Percentiles rank a stretch among this genome's conserved stretches.
Evolutionary conservation across 106 monocot species (phyloP).

Genomic region (Dioscorea dumetorum): DNA sequence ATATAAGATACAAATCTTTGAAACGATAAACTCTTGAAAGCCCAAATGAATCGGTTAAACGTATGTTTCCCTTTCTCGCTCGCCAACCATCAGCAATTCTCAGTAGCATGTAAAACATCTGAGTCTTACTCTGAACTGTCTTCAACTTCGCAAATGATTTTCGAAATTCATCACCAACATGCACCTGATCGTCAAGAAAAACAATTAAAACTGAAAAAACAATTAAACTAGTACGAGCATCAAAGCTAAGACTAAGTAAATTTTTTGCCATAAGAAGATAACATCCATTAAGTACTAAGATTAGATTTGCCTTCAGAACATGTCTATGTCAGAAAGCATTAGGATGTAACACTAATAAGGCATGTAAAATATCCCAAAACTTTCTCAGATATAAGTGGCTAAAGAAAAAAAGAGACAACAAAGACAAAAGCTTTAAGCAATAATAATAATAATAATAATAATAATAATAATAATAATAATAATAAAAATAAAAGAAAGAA

Average conservation of each 20-base stretch:
- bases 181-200: constrained; percentile 22
- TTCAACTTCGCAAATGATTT: constrained; percentile 36
- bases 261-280: background rate
- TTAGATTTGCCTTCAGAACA: background rate
- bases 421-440: background rate
- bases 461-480: background rate
- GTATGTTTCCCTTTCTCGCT: constrained; percentile 2
- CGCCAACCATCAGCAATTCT: constrained; percentile 49
- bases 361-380: too few species aligned
- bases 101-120: constrained; percentile 24
- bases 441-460: background rate
- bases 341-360: too few species aligned
- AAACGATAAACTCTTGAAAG: constrained; percentile 34
- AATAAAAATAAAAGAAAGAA: background rate
- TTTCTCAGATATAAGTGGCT: background rate
- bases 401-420: background rate
- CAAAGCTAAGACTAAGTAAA: too few species aligned
- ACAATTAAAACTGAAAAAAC: background rate
- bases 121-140: constrained; percentile 11
- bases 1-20: constrained; percentile 27
- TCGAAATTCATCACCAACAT: constrained; percentile 46
- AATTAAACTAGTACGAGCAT: too few species aligned
- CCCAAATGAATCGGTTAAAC: constrained; percentile 6
- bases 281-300: background rate
- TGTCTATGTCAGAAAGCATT: too few species aligned